Conservation (phyloP, 108 stramenopile species). For the Skeletonema potamos region DNA sequence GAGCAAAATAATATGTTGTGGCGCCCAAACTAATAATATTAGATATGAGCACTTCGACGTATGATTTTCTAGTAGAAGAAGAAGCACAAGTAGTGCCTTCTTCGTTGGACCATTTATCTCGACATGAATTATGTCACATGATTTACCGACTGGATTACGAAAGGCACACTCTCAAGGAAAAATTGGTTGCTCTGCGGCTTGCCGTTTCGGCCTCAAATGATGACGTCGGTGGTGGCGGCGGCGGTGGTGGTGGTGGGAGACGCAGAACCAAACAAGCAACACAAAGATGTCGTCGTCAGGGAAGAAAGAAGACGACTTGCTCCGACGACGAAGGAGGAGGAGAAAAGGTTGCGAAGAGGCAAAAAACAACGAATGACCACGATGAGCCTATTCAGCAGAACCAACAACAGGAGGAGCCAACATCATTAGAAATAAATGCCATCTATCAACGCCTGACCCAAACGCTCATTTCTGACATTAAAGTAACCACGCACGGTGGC, state of each 20-base stretch:
- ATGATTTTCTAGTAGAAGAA: neutral
- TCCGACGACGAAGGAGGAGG: neutral
- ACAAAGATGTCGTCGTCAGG: no score
- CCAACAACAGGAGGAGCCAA: neutral
- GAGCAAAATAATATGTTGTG: no score
- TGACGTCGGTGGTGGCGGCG: neutral
- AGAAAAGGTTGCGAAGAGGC: neutral
- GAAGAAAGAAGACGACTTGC: neutral
- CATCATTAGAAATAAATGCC: neutral
- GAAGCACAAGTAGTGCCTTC: constrained; percentile 20
- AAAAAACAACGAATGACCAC: neutral
- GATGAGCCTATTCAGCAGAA: neutral
- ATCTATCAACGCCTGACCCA: neutral
- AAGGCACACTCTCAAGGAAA: constrained; percentile 13
- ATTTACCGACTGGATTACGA: constrained; percentile 29
- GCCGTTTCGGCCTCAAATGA: neutral
- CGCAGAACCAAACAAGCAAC: neutral
- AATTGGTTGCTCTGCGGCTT: neutral
- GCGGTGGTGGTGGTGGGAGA: neutral
- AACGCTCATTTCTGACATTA: neutral
- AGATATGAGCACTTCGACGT: neutral
- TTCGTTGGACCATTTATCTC: constrained; percentile 18
- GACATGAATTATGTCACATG: constrained; percentile 31
- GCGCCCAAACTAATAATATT: no score
- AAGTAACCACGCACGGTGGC: neutral